These are phyloP conservation scores for Blastobotrys elegans DNA, from an alignment of 1,139 yeast genomes.

Conservation along the genomic window DNA sequence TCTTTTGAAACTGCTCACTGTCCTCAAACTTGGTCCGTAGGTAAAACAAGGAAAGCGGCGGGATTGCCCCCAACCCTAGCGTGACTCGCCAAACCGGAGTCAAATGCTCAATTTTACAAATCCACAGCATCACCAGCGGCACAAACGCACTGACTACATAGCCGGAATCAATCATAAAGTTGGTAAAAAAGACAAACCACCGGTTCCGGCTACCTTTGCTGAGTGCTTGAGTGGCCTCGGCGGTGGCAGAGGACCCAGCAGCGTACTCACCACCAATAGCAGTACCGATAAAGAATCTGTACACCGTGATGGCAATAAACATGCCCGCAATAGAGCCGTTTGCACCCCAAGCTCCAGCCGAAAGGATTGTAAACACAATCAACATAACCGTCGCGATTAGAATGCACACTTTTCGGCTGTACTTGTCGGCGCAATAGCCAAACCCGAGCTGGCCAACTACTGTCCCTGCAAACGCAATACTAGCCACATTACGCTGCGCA, in stretches of 20 bases:
- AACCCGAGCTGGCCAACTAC: slow-evolving; percentile 80
- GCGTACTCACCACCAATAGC: slow-evolving; percentile 85
- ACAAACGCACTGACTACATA: slow-evolving; percentile 81
- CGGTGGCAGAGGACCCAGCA: slow-evolving; percentile 88
- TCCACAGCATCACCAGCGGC: slow-evolving; percentile 82
- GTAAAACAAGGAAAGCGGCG: slow-evolving; percentile 73
- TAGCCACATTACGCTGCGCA: slow-evolving; percentile 72
- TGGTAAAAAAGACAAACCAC: slow-evolving; percentile 85
- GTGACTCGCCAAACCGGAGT: slow-evolving; percentile 88
- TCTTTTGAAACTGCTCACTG: slow-evolving; percentile 62
- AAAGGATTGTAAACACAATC: slow-evolving; percentile 67
- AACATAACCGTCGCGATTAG: slow-evolving; percentile 64
- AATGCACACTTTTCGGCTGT: slow-evolving; percentile 80
- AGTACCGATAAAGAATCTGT: slow-evolving; percentile 81
- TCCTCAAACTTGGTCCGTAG: slow-evolving; percentile 73
- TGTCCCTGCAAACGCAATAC: slow-evolving; percentile 90
- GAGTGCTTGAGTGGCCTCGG: slow-evolving; percentile 78
- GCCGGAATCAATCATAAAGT: slow-evolving; percentile 81
- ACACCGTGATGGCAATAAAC: slow-evolving; percentile 75
- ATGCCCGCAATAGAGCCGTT: slow-evolving; percentile 57
- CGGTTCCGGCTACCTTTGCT: slow-evolving; percentile 82
- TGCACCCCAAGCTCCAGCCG: slow-evolving; percentile 87
- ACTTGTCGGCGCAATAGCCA: slow-evolving; percentile 74
- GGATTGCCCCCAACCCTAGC: slow-evolving; percentile 89
- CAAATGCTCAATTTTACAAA: slow-evolving; percentile 64